Evolutionary conservation across 495 filamentous ascomycete genomes (phyloP).

Genomic region (Parmelia sp.): DNA sequence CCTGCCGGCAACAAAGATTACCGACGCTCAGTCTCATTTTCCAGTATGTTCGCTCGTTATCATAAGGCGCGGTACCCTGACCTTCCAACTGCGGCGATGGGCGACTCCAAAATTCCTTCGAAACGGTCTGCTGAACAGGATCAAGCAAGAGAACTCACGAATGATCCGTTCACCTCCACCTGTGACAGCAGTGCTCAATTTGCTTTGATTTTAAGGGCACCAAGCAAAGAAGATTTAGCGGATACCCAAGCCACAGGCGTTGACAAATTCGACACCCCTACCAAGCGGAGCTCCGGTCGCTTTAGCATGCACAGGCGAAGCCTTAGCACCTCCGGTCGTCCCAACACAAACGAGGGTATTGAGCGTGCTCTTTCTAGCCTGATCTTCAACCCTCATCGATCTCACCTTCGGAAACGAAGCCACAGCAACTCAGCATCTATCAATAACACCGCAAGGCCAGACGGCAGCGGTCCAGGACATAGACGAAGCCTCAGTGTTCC

Average conservation of each 20-base stretch:
- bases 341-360: background rate
- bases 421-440: background rate
- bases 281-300: background rate
- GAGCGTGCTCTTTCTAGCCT: background rate
- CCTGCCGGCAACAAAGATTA: background rate
- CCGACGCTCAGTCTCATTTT: background rate
- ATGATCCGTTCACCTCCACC: background rate
- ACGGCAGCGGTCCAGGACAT: background rate
- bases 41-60: slow-evolving; percentile 3
- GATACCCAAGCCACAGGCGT: background rate
- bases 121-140: background rate
- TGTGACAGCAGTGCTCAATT: background rate
- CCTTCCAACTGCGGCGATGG: background rate
- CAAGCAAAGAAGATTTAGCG: background rate
- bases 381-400: background rate
- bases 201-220: background rate
- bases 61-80: background rate
- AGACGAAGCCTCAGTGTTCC: background rate
- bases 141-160: background rate
- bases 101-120: background rate
- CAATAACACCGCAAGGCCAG: background rate
- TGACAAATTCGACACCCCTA: background rate
- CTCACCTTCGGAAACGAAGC: background rate
- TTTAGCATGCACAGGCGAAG: background rate
- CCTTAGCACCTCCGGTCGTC: background rate